Conservation (phyloP, 1,284 basidiomycete species). For the Cronartium ribicola region DNA sequence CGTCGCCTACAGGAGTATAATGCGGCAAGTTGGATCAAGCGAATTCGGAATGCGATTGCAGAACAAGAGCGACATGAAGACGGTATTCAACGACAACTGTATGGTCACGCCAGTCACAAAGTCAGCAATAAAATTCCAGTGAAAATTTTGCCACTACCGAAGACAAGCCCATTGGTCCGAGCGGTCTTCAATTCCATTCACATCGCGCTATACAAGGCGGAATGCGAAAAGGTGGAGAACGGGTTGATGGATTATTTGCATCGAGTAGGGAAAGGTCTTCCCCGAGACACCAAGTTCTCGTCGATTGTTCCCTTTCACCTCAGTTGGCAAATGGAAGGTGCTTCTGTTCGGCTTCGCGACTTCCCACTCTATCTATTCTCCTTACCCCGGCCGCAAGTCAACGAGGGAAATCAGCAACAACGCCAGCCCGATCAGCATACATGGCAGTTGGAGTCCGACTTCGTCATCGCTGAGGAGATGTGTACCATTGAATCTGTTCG, state of each 20-base stretch:
- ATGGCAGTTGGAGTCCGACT: slow-evolving; percentile 68
- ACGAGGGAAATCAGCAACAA: slow-evolving; percentile 32
- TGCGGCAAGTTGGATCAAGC: slow-evolving; percentile 70
- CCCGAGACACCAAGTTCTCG: slow-evolving; percentile 68
- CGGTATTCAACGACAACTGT: slow-evolving; percentile 45
- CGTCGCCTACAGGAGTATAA: slow-evolving; percentile 68
- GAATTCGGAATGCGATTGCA: slow-evolving; percentile 54
- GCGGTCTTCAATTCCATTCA: slow-evolving; percentile 62
- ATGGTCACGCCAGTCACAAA: slow-evolving; percentile 40
- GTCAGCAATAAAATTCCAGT: slow-evolving; percentile 53
- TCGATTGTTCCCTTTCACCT: slow-evolving; percentile 80
- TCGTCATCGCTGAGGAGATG: slow-evolving; percentile 84
- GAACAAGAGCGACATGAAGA: slow-evolving; percentile 57
- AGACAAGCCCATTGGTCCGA: slow-evolving; percentile 72
- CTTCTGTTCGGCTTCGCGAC: slow-evolving; percentile 70
- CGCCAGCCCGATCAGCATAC: slow-evolving; percentile 48
- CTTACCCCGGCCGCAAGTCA: slow-evolving; percentile 47
- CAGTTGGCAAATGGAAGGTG: slow-evolving; percentile 63
- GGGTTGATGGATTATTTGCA: slow-evolving; percentile 66
- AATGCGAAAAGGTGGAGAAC: slow-evolving; percentile 56
- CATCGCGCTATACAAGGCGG: slow-evolving; percentile 62
- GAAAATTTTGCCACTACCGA: slow-evolving; percentile 53
- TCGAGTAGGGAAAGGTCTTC: slow-evolving; percentile 67
- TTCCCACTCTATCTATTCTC: slow-evolving; percentile 58
- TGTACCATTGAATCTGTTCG: slow-evolving; percentile 61